Evolutionary conservation across 768 basidiomycete genomes (phyloP).

Genomic region (Rossbeevera mucosa): DNA sequence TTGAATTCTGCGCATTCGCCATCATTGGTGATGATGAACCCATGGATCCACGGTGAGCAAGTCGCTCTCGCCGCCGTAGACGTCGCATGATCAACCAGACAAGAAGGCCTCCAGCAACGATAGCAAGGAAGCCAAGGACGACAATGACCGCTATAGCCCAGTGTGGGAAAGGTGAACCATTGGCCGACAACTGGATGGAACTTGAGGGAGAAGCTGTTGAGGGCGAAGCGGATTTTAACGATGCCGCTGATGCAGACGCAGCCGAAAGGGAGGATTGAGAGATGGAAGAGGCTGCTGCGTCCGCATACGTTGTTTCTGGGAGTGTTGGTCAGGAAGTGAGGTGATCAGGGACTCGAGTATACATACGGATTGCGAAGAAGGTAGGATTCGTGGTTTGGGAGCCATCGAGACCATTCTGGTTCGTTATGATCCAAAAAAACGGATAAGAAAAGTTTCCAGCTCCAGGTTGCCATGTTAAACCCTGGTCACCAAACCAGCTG

Average conservation of each 20-base stretch:
- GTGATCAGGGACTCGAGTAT: background rate
- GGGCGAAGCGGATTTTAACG: slow-evolving; percentile 33
- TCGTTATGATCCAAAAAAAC: slow-evolving; percentile 77
- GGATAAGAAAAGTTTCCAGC: slow-evolving; percentile 52
- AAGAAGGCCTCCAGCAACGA: slow-evolving; percentile 63
- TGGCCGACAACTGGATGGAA: slow-evolving; percentile 42
- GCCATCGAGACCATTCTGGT: slow-evolving; percentile 52
- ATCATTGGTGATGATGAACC: slow-evolving; percentile 84
- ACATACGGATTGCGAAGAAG: slow-evolving; percentile 80
- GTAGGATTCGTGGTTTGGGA: slow-evolving; percentile 62
- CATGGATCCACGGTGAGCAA: slow-evolving; percentile 67
- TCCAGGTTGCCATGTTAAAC: slow-evolving; percentile 43
- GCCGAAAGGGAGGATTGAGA: slow-evolving; percentile 33
- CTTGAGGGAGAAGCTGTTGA: slow-evolving; percentile 26
- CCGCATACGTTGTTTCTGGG: slow-evolving; percentile 71
- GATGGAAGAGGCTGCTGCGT: slow-evolving; percentile 59
- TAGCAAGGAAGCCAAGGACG: slow-evolving; percentile 79
- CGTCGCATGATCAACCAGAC: slow-evolving; percentile 71
- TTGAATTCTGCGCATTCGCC: slow-evolving; percentile 46
- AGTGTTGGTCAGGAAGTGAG: slow-evolving; percentile 8
- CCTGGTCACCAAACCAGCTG: slow-evolving; percentile 62
- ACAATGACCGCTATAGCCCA: slow-evolving; percentile 93
- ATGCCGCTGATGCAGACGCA: slow-evolving; percentile 36
- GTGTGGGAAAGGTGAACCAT: slow-evolving; percentile 57
- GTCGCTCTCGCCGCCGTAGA: slow-evolving; percentile 47